phyloP scores from a whole-genome alignment of 352 stramenopile genomes.

The Phytophthora syringae region DNA sequence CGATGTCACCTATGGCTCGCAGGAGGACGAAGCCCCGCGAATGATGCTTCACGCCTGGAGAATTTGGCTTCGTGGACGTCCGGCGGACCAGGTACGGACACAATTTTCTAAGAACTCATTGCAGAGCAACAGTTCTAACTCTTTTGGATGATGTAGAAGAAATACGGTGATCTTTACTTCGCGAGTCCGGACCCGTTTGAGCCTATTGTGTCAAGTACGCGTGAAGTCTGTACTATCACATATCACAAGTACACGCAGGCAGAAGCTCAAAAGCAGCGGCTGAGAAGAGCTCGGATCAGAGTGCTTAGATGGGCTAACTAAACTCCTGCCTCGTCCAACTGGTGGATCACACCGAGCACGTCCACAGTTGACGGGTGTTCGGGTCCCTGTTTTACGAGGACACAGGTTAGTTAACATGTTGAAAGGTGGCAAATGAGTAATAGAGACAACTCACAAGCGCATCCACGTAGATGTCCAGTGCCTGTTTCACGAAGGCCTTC shows the following conservation, averaged over 20 bases:
- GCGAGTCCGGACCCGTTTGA: constrained; percentile 74
- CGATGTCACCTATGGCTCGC: constrained; percentile 75
- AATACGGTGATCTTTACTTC: constrained; percentile 74
- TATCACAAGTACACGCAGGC: constrained; percentile 42
- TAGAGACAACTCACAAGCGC: constrained; percentile 50
- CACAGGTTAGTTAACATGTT: constrained; percentile 6
- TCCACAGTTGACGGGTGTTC: constrained; percentile 69
- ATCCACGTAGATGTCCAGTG: constrained; percentile 61
- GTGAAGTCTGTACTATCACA: constrained; percentile 70
- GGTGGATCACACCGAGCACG: constrained; percentile 57
- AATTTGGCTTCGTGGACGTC: constrained; percentile 68
- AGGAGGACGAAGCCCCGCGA: constrained; percentile 66
- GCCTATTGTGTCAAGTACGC: constrained; percentile 56
- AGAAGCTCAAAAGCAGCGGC: constrained; percentile 4
- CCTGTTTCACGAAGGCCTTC: constrained; percentile 58
- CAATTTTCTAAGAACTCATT: not conserved
- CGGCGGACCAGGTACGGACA: constrained; percentile 41
- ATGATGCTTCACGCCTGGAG: constrained; percentile 90
- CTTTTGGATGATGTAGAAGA: constrained; percentile 32
- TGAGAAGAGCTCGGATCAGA: constrained; percentile 2
- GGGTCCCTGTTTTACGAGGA: constrained; percentile 32
- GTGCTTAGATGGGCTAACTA: constrained; percentile 20
- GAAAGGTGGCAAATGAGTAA: constrained; percentile 9
- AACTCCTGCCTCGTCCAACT: constrained; percentile 54
- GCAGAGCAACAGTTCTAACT: not conserved